Evolutionary conservation across 2,329 filamentous ascomycete genomes (phyloP).

Genomic region (Epichloe sibirici): DNA sequence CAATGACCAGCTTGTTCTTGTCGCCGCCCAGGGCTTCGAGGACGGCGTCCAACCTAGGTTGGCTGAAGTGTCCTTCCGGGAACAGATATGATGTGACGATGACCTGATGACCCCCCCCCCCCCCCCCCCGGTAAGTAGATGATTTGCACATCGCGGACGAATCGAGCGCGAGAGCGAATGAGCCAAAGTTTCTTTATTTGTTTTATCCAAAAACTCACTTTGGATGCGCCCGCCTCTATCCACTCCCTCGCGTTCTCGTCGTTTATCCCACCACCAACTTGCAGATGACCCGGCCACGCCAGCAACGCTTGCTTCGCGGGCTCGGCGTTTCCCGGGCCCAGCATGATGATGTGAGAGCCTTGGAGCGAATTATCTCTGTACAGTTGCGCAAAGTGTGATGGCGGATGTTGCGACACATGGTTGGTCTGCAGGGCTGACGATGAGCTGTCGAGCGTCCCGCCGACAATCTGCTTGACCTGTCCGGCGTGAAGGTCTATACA

Average conservation of each 20-base stretch:
- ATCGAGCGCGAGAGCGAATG: neutral
- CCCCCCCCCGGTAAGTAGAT: neutral
- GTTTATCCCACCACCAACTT: constrained; percentile 89
- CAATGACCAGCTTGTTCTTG: constrained; percentile 76
- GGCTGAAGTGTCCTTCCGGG: constrained; percentile 69
- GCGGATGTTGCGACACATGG: constrained; percentile 74
- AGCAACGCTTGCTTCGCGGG: constrained; percentile 66
- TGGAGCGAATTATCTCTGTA: constrained; percentile 64
- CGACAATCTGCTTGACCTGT: constrained; percentile 96
- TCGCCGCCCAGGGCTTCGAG: constrained; percentile 61
- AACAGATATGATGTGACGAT: constrained; percentile 97
- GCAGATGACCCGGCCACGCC: constrained; percentile 69
- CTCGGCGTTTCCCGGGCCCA: constrained; percentile 75
- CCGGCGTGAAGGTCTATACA: constrained; percentile 98
- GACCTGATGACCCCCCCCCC: constrained; percentile 45
- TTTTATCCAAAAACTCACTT: constrained; percentile 41
- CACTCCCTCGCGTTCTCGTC: constrained; percentile 74
- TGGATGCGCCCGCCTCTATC: constrained; percentile 80
- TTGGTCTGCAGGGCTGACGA: constrained; percentile 70
- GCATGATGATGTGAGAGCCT: constrained; percentile 93
- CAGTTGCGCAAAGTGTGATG: constrained; percentile 67
- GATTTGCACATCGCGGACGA: neutral
- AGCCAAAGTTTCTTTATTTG: neutral
- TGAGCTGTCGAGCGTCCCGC: constrained; percentile 69
- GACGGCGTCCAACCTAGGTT: constrained; percentile 61